A percentile compares a stretch with the other conserved stretches of the same genome.
Evolutionary conservation across 2,329 filamentous ascomycete genomes (phyloP).

Genomic region (Verticillium albo-atrum): DNA sequence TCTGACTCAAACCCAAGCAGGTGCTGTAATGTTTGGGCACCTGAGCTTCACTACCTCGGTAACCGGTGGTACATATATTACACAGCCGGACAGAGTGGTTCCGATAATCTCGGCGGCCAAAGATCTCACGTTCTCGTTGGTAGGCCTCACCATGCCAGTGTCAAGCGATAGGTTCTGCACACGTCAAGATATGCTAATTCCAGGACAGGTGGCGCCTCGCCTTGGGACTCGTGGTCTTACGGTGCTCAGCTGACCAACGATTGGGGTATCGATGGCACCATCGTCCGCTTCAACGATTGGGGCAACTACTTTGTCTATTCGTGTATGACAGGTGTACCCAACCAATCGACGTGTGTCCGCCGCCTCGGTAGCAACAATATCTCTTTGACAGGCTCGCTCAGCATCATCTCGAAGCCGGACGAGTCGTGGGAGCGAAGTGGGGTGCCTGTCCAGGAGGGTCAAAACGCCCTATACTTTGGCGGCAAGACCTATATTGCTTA

Average conservation of each 20-base stretch:
- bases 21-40: slow-evolving; percentile 55
- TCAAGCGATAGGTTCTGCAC: no score
- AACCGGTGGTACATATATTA: slow-evolving; percentile 53
- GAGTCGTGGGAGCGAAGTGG: slow-evolving; percentile 45
- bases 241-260: slow-evolving; percentile 38
- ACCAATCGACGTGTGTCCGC: slow-evolving; percentile 33
- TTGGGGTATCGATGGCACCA: slow-evolving; percentile 51
- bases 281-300: slow-evolving; percentile 40
- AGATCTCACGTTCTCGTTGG: slow-evolving; percentile 47
- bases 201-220: slow-evolving; percentile 39
- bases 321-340: slow-evolving; percentile 37
- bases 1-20: slow-evolving; percentile 37
- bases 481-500: slow-evolving; percentile 49
- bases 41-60: slow-evolving; percentile 49
- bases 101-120: slow-evolving; percentile 40
- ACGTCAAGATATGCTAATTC: background rate
- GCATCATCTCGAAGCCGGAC: slow-evolving; percentile 46
- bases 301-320: slow-evolving; percentile 52
- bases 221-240: slow-evolving; percentile 48
- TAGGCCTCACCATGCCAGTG: slow-evolving; percentile 14
- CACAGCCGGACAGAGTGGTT: slow-evolving; percentile 38
- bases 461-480: slow-evolving; percentile 46
- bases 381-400: slow-evolving; percentile 35
- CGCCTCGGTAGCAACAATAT: slow-evolving; percentile 33
- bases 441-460: slow-evolving; percentile 50